These are phyloP conservation scores for Pulveroboletus sp. DNA, from an alignment of 768 basidiomycete species.

Conservation along the genomic window DNA sequence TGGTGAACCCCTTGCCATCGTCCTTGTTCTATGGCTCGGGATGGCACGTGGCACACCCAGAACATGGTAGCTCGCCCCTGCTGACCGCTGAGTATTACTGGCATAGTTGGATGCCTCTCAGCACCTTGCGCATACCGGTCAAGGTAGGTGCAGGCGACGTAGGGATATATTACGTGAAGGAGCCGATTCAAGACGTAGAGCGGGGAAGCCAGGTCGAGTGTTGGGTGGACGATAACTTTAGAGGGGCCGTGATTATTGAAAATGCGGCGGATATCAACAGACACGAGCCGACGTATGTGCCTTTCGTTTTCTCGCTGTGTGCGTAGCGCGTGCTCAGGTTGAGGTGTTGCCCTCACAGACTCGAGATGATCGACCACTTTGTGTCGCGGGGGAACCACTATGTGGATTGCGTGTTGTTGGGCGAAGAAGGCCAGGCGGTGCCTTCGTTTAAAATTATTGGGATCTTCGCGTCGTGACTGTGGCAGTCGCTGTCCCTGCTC, in stretches of 20 bases:
- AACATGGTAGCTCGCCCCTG: constrained; percentile 39
- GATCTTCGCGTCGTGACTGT: constrained; percentile 67
- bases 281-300: constrained; percentile 61
- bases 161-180: constrained; percentile 83
- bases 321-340: not conserved
- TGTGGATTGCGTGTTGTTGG: constrained; percentile 84
- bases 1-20: constrained; percentile 95
- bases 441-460: constrained; percentile 89
- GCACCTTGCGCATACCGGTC: constrained; percentile 77
- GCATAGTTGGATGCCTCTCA: constrained; percentile 83
- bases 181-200: constrained; percentile 53
- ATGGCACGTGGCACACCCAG: constrained; percentile 78
- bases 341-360: constrained; percentile 36
- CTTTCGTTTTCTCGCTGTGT: not conserved
- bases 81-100: constrained; percentile 81
- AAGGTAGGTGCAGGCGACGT: constrained; percentile 86
- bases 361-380: constrained; percentile 80
- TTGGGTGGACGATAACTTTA: constrained; percentile 97
- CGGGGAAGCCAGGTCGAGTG: constrained; percentile 76
- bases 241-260: constrained; percentile 69
- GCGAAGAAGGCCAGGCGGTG: constrained; percentile 79
- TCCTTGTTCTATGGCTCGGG: constrained; percentile 92
- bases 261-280: constrained; percentile 68
- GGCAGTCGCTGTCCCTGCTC: not conserved
- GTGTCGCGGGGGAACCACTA: constrained; percentile 89